Evolutionary conservation across 345 rosid species (phyloP).

Genomic region (Cardamine chenopodiifolia): DNA sequence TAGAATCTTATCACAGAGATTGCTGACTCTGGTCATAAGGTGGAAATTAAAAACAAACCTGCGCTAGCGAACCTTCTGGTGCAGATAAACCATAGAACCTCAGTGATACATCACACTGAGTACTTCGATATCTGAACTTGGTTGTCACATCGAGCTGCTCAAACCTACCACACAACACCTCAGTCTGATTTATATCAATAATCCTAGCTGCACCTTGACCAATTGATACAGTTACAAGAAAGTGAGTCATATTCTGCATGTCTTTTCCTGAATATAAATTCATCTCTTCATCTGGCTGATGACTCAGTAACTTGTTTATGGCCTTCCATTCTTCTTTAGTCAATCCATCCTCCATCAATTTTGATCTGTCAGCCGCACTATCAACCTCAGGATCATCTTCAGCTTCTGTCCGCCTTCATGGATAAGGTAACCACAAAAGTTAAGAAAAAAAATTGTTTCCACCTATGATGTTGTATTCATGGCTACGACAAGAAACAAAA

Average conservation of each 20-base stretch:
- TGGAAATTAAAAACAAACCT: slow-evolving; percentile 62
- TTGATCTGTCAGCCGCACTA: slow-evolving; percentile 52
- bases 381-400: slow-evolving; percentile 58
- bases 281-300: slow-evolving; percentile 81
- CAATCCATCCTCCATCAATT: slow-evolving; percentile 61
- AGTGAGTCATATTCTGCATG: slow-evolving; percentile 77
- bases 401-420: slow-evolving; percentile 60
- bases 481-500: slow-evolving; percentile 6
- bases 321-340: slow-evolving; percentile 99
- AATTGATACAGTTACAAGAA: slow-evolving; percentile 75
- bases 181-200: slow-evolving; percentile 61
- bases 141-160: slow-evolving; percentile 87
- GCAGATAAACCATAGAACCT: slow-evolving; percentile 92
- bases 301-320: slow-evolving; percentile 83
- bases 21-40: slow-evolving; percentile 16
- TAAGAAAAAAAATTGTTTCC: slow-evolving; percentile 2
- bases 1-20: background rate
- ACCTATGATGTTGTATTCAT: slow-evolving; percentile 11
- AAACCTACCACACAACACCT: slow-evolving; percentile 90
- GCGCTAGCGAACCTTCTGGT: slow-evolving; percentile 97
- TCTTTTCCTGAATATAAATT: slow-evolving; percentile 69
- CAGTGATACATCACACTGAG: slow-evolving; percentile 72
- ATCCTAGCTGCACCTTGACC: slow-evolving; percentile 89
- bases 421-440: slow-evolving; percentile 34
- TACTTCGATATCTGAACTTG: slow-evolving; percentile 75